Conservation (phyloP, 2,329 filamentous ascomycete species). For the Coniochaeta sp. region DNA sequence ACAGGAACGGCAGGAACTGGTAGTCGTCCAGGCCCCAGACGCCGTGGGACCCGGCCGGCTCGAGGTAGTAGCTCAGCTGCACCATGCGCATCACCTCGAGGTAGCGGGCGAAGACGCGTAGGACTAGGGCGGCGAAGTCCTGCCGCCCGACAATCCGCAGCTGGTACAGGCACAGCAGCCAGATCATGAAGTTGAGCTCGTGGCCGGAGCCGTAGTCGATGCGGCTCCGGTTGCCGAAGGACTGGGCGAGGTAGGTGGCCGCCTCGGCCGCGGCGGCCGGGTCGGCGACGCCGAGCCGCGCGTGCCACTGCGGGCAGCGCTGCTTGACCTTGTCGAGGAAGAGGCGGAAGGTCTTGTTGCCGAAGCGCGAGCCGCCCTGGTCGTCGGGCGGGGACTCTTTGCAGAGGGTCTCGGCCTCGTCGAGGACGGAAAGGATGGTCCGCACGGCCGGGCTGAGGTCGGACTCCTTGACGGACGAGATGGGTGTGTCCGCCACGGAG, state of each 20-base stretch:
- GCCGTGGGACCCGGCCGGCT: constrained; percentile 92
- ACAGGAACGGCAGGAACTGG: constrained; percentile 91
- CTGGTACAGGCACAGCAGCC: constrained; percentile 90
- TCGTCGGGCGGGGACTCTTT: constrained; percentile 71
- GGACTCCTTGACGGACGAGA: constrained; percentile 51
- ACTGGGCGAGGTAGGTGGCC: constrained; percentile 71
- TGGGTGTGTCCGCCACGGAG: constrained; percentile 63
- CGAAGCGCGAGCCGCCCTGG: constrained; percentile 83
- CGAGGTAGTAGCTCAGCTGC: constrained; percentile 90
- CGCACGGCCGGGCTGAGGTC: constrained; percentile 53
- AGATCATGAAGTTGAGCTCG: constrained; percentile 94
- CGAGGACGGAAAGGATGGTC: constrained; percentile 62
- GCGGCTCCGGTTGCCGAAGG: constrained; percentile 76
- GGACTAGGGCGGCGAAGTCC: constrained; percentile 68
- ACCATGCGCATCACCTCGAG: constrained; percentile 79
- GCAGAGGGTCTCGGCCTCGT: constrained; percentile 61
- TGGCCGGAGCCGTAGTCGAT: constrained; percentile 98
- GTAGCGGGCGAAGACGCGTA: constrained; percentile 76
- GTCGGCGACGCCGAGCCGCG: constrained; percentile 41
- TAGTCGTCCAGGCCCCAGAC: constrained; percentile 99
- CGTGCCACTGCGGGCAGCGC: constrained; percentile 55
- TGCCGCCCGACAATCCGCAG: constrained; percentile 54
- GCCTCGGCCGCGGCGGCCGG: constrained; percentile 56
- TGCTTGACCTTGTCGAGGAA: constrained; percentile 66
- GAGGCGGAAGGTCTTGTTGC: constrained; percentile 82